Evolutionary conservation across 2,329 filamentous ascomycete genomes (phyloP).

Genomic region (Clonostachys byssicola): DNA sequence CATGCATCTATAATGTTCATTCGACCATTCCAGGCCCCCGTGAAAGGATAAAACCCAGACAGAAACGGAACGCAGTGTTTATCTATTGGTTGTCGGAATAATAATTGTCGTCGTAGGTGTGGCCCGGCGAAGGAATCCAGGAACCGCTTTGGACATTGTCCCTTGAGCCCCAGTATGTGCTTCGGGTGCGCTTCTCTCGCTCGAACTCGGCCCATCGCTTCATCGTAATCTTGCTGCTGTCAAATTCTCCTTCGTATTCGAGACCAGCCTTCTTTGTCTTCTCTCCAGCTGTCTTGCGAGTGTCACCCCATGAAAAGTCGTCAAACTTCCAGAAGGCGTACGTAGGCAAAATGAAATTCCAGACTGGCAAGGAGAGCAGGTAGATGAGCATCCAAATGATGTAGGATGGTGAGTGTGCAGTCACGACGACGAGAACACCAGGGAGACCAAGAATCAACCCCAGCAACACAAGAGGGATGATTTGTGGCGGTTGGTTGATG

Average conservation of each 20-base stretch:
- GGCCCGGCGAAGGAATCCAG: too few species aligned
- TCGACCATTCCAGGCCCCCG: too few species aligned
- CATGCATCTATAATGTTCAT: too few species aligned
- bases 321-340: slow-evolving; percentile 99
- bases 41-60: too few species aligned
- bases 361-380: slow-evolving; percentile 84
- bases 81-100: too few species aligned
- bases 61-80: too few species aligned
- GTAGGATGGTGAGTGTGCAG: slow-evolving; percentile 89
- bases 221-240: slow-evolving; percentile 99
- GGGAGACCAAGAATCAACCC: slow-evolving; percentile 91
- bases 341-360: slow-evolving; percentile 92
- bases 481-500: slow-evolving; percentile 68
- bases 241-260: slow-evolving; percentile 92
- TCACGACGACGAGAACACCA: slow-evolving; percentile 85
- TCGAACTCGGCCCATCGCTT: slow-evolving; percentile 98
- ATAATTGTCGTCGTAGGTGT: too few species aligned
- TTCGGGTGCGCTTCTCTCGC: slow-evolving; percentile 49
- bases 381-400: slow-evolving; percentile 98
- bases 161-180: slow-evolving; percentile 45
- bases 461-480: slow-evolving; percentile 87
- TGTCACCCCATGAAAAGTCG: slow-evolving; percentile 99
- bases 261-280: slow-evolving; percentile 82
- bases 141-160: slow-evolving; percentile 34
- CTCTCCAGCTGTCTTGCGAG: slow-evolving; percentile 89